Base-by-base conservation (phyloP, 257 asterid species). In the Solanum pinnatisectum region DNA sequence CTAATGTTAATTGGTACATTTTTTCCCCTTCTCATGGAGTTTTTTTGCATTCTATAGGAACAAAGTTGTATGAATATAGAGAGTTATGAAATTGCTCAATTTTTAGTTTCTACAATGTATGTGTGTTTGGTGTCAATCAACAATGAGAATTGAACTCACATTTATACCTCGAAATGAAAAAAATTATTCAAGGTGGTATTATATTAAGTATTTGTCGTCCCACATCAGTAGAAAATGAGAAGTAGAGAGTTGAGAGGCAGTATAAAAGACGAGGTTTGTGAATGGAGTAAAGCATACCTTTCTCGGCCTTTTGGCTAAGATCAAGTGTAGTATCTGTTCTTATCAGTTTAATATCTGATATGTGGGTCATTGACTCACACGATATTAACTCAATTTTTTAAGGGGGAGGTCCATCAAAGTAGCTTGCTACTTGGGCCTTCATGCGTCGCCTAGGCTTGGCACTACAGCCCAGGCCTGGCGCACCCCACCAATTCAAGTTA, bases 241-340 rank as follows among this genome's bases (percentile, higher is more conserved):
- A 15, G n/a, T 7, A 15, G 15, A 79, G 39, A 79, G 67, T 27
- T 42, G 39, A 25, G 15, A 79, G 18, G 67, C 67, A 44, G 1
- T 44, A 79, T 15, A 79, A n/a, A 79, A 44, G 0, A 27, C 2
- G 40, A 44, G 67, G 67, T 10, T 13, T 20, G 12, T 13, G 8
- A 0, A 2, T 56, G 0, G 65, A 56, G 10, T 56, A 9, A 79
- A 27, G 1, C 90, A 91, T 91, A 91, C 90, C 90, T 89, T 91
- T 91, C 91, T 89, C 91, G 90, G 91, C 91, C 92, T 89, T 91
- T 89, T 89, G 91, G 93, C 91, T 91, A 91, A 91, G 91, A 86
- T 91, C 90, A 91, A 91, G 93, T 91, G 92, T 89, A 89, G 91
- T 86, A 91, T 89, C 89, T 91, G 91, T 89, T 89, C 90, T 91